Percentiles rank a stretch among this genome's conserved stretches.
Evolutionary conservation across 768 basidiomycete genomes (phyloP).

Genomic region (Boletus fagicola): DNA sequence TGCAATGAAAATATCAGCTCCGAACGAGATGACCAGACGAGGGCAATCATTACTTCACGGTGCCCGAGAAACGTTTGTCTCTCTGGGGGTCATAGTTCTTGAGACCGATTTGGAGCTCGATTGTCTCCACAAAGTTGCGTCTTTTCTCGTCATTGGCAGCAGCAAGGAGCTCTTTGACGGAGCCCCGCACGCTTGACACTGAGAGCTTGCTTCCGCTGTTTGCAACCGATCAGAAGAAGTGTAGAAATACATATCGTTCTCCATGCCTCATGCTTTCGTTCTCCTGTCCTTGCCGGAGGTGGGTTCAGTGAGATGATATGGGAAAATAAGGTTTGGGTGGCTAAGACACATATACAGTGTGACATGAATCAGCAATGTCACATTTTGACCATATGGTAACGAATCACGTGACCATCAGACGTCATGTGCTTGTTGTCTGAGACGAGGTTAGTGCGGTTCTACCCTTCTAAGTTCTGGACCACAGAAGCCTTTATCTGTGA

Average conservation of each 20-base stretch:
- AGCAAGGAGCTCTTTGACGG: constrained; percentile 86
- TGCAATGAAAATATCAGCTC: constrained; percentile 30
- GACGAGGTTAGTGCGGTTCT: neutral
- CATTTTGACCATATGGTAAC: neutral
- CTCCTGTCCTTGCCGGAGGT: constrained; percentile 16
- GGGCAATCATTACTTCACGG: constrained; percentile 71
- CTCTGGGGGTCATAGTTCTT: constrained; percentile 99
- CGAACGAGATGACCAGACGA: neutral
- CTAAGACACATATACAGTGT: constrained; percentile 35
- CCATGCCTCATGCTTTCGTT: constrained; percentile 34
- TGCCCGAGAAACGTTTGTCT: constrained; percentile 99
- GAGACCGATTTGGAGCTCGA: constrained; percentile 94
- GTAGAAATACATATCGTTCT: neutral
- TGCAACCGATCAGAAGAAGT: neutral
- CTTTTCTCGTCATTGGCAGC: constrained; percentile 84
- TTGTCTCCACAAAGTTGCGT: constrained; percentile 94
- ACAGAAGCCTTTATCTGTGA: constrained; percentile 7
- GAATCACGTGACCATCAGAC: constrained; percentile 19
- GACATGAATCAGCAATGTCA: constrained; percentile 30
- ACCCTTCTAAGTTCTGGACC: constrained; percentile 1
- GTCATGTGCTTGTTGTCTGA: constrained; percentile 21
- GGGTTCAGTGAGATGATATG: constrained; percentile 25
- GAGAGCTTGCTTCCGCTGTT: constrained; percentile 73
- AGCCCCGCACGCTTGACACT: constrained; percentile 99
- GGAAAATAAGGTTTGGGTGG: constrained; percentile 33